Percentiles rank a stretch among this genome's conserved stretches.
Conservation (phyloP, 2,329 filamentous ascomycete species). For the Aspergillus novoparasiticus region DNA sequence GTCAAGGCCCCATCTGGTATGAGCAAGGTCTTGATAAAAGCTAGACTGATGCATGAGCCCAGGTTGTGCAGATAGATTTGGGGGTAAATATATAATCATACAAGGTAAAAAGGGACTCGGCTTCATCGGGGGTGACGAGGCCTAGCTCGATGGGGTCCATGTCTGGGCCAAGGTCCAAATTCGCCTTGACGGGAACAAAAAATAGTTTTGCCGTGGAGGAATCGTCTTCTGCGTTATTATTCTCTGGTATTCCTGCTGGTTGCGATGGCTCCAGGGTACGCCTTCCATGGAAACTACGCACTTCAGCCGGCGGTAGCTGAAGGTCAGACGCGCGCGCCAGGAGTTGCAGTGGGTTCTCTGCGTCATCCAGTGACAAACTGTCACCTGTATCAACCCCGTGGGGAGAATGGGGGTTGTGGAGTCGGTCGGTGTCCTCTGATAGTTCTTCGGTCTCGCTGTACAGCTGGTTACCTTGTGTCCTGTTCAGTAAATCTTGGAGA, state of each 20-base stretch:
- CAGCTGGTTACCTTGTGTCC: slow-evolving; percentile 47
- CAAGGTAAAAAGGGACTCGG: slow-evolving; percentile 66
- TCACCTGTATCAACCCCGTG: slow-evolving; percentile 46
- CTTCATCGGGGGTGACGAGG: slow-evolving; percentile 67
- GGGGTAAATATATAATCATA: slow-evolving; percentile 33
- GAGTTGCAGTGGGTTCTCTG: slow-evolving; percentile 73
- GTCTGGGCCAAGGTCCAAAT: slow-evolving; percentile 64
- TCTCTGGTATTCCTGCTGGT: slow-evolving; percentile 40
- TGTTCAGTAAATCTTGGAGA: slow-evolving; percentile 54
- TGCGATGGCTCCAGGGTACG: slow-evolving; percentile 36
- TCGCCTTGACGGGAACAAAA: slow-evolving; percentile 66
- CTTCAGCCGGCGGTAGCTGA: slow-evolving; percentile 51
- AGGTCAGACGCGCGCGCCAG: slow-evolving; percentile 73
- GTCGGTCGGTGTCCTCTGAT: slow-evolving; percentile 33
- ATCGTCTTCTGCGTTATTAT: slow-evolving; percentile 10
- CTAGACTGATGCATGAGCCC: slow-evolving; percentile 39
- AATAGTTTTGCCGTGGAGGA: slow-evolving; percentile 58
- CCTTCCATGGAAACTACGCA: slow-evolving; percentile 23
- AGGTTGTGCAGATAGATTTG: background rate
- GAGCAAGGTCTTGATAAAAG: slow-evolving; percentile 70
- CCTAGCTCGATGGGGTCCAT: slow-evolving; percentile 71
- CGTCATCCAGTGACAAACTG: slow-evolving; percentile 67
- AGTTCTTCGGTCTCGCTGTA: slow-evolving; percentile 30
- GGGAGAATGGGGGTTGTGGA: slow-evolving; percentile 24
- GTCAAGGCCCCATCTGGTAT: slow-evolving; percentile 75